Evolutionary conservation across 2,329 filamentous ascomycete genomes (phyloP), one percentile per base, ranked within the genome.

Genomic region (Ophiocordyceps sinensis): DNA sequence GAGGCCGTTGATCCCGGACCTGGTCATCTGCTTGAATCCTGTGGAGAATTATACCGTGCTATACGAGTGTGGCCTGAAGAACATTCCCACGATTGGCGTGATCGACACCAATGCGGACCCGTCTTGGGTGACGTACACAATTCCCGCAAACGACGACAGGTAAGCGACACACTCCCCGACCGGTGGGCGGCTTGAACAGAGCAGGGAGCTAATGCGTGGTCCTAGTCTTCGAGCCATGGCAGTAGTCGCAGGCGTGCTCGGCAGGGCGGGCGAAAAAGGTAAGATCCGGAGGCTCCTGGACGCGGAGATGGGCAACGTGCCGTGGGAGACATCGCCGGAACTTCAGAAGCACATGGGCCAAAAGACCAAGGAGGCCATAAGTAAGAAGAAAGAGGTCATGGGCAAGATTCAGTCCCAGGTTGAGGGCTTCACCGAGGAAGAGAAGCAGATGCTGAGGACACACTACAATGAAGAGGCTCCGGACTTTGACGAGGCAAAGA

Each of bases 91-190:
- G 0, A 91, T 98, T 53, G 91, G 89, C 37, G 72, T 98, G 43
- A 82, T 96, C 50, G 91, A 98, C 61, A 96, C 91, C 1, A 84
- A 98, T 60, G 81, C 79, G 3, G 84, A 96, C 61, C 85, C 91
- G 1, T 85, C 85, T 0, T 89, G 85, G 77, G 87, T 96, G 39
- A 96, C 91, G 4, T 98, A 98, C 58, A 84, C 85, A 13, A 95
- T 98, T 51, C 91, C 91, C 2, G 86, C 86, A 39, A 98, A 98
- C 60, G 91, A 98, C 57, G 91, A 98, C 70, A 87, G 81, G 82
- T 85, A 60, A 55, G 70, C 58, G 37, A 31, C 5, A 14, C 7
- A 5, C 13, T 17, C 32, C n/a, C 9, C 4, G 4, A 3, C 3
- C 8, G 5, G 14, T 15, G 23, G 23, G 23, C 9, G 23, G 23